These are phyloP conservation scores for Huntiella moniliformis DNA, from an alignment of 2,329 filamentous ascomycete genomes.

Conservation along the genomic window DNA sequence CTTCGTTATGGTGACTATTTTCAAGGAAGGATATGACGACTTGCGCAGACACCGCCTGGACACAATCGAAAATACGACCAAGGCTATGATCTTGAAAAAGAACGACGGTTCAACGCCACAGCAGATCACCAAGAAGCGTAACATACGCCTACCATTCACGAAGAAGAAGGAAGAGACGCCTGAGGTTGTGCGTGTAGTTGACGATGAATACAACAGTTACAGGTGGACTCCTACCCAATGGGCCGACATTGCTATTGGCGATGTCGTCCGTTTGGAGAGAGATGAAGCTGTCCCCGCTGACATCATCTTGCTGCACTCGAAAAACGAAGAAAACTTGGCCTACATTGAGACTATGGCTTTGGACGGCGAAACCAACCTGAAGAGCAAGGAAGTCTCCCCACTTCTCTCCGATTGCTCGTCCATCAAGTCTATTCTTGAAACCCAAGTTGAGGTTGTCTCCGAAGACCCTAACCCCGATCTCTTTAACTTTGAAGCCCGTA, in stretches of 20 bases:
- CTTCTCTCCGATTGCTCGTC: conserved; percentile 38
- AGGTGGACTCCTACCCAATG: conserved; percentile 33
- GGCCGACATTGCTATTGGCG: conserved; percentile 30
- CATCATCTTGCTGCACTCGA: conserved; percentile 56
- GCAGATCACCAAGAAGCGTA: neutral
- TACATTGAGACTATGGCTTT: conserved; percentile 75
- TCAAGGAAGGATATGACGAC: conserved; percentile 78
- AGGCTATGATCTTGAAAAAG: conserved; percentile 22
- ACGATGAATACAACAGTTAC: conserved; percentile 40
- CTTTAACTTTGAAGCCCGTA: conserved; percentile 56
- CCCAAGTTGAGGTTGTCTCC: conserved; percentile 44
- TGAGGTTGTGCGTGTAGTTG: conserved; percentile 15
- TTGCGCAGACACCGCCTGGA: conserved; percentile 62
- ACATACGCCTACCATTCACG: conserved; percentile 8
- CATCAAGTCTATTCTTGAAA: conserved; percentile 33
- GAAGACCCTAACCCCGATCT: conserved; percentile 65
- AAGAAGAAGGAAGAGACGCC: conserved; percentile 22
- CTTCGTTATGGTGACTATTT: conserved; percentile 63
- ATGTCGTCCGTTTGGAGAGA: conserved; percentile 33
- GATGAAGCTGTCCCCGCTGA: conserved; percentile 74
- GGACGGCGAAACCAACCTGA: conserved; percentile 67
- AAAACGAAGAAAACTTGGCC: conserved; percentile 59
- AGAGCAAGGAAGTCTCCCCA: conserved; percentile 51
- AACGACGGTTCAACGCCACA: neutral
- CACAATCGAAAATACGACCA: conserved; percentile 54